These are phyloP conservation scores for Ascochyta viciae-villosae DNA, from an alignment of 2,329 filamentous ascomycete species.

Conservation along the genomic window DNA sequence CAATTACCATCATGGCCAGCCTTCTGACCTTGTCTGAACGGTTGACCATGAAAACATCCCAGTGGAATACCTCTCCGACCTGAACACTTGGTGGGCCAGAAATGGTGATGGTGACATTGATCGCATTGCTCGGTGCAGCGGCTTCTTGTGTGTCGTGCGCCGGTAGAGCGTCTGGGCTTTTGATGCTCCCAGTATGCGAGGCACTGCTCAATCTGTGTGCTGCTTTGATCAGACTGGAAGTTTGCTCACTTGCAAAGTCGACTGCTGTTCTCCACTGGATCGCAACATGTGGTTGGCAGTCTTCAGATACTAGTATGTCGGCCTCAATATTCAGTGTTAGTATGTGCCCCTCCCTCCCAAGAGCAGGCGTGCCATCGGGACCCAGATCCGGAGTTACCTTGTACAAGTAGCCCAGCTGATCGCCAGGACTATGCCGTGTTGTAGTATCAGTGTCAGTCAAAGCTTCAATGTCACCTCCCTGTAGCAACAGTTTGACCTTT, in stretches of 20 bases:
- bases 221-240: conserved; percentile 51
- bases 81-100: conserved; percentile 66
- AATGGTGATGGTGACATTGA: conserved; percentile 79
- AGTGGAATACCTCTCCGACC: conserved; percentile 72
- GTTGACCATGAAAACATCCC: conserved; percentile 80
- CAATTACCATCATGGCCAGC: conserved; percentile 72
- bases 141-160: conserved; percentile 29
- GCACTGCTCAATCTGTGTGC: conserved; percentile 41
- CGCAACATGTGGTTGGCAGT: conserved; percentile 66
- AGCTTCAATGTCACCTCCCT: conserved; percentile 65
- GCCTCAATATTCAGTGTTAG: conserved; percentile 68
- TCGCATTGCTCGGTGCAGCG: conserved; percentile 50
- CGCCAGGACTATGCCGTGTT: conserved; percentile 70
- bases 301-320: conserved; percentile 62
- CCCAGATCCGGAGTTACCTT: conserved; percentile 58
- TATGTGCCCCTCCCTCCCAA: conserved; percentile 47
- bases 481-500: conserved; percentile 64
- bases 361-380: conserved; percentile 57
- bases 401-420: conserved; percentile 79
- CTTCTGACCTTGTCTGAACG: conserved; percentile 68
- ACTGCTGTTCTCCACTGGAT: conserved; percentile 74
- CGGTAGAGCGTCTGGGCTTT: conserved; percentile 40
- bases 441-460: conserved; percentile 59
- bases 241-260: conserved; percentile 65
- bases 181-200: conserved; percentile 27